Evolutionary conservation across 441 rosid species (phyloP).

Genomic region (Melastoma candidum): DNA sequence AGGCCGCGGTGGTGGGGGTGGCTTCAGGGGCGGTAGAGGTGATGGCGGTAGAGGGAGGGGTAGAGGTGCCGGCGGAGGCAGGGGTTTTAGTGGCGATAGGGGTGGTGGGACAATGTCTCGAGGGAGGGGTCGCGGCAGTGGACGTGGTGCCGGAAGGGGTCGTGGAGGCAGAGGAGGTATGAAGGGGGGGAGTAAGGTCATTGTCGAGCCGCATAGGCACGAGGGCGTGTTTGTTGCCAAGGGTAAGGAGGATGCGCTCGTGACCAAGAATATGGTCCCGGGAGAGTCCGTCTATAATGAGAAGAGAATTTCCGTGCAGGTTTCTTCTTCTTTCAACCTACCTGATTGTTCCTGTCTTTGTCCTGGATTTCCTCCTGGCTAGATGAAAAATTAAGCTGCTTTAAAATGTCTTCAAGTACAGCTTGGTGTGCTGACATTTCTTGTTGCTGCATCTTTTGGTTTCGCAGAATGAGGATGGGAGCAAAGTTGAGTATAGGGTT

Average conservation of each 20-base stretch:
- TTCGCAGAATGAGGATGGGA: conserved; percentile 75
- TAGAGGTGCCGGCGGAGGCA: conserved; percentile 32
- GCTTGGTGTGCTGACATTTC: no score
- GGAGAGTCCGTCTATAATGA: conserved; percentile 90
- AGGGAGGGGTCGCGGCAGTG: conserved; percentile 31
- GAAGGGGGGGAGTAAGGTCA: conserved; percentile 87
- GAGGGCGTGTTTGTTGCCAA: conserved; percentile 85
- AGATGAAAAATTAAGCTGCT: no score
- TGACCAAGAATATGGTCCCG: conserved; percentile 84
- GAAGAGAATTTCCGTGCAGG: conserved; percentile 89
- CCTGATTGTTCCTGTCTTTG: not conserved
- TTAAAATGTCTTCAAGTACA: no score
- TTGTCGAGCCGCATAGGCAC: conserved; percentile 90
- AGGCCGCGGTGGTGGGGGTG: conserved; percentile 31
- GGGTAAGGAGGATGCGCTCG: conserved; percentile 96
- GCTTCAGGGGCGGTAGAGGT: conserved; percentile 58
- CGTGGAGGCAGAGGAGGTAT: conserved; percentile 51
- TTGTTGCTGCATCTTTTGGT: no score
- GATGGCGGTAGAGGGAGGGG: conserved; percentile 43
- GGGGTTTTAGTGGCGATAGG: conserved; percentile 28
- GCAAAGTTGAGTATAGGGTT: conserved; percentile 74
- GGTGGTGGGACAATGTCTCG: conserved; percentile 24
- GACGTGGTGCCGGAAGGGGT: conserved; percentile 32
- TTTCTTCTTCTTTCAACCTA: conserved; percentile 3
- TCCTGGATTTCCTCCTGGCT: no score